A percentile compares a stretch with the other conserved stretches of the same genome.
These are phyloP conservation scores for Musa itinerans DNA, from an alignment of 176 grass and related monocot genomes.

Conservation along the genomic window DNA sequence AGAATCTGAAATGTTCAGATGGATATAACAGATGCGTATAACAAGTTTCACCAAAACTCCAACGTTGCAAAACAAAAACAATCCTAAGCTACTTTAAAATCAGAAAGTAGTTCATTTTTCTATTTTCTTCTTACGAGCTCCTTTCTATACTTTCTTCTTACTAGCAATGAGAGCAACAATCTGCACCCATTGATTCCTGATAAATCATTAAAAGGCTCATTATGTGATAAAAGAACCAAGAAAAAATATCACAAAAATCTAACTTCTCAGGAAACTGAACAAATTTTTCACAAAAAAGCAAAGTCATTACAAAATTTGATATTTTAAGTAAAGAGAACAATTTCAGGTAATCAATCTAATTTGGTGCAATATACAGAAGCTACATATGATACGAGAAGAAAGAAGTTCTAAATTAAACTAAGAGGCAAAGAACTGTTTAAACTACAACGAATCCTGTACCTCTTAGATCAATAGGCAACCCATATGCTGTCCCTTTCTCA, in stretches of 20 bases:
- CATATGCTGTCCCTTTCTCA: constrained; percentile 25
- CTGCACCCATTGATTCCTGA: no score
- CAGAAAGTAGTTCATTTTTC: no score
- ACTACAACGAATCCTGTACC: constrained; percentile 27
- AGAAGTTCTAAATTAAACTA: background rate
- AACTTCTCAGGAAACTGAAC: background rate
- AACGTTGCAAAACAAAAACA: no score
- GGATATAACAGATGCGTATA: no score
- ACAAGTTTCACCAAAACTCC: no score
- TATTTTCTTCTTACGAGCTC: no score
- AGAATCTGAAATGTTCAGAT: no score
- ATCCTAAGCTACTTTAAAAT: no score
- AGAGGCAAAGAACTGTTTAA: background rate
- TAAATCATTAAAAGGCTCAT: background rate
- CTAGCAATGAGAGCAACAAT: no score
- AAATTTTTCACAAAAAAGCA: background rate
- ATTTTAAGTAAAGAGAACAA: background rate
- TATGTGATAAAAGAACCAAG: background rate
- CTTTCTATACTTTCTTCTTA: no score
- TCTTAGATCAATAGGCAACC: constrained; percentile 77
- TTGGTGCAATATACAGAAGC: background rate
- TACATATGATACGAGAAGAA: background rate
- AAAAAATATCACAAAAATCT: background rate
- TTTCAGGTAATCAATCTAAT: background rate
- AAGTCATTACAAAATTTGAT: background rate